Percentiles rank a stretch among this genome's conserved stretches.
Evolutionary conservation across 164 flowering plant genomes (phyloP).

Genomic region (Annona squamosa): DNA sequence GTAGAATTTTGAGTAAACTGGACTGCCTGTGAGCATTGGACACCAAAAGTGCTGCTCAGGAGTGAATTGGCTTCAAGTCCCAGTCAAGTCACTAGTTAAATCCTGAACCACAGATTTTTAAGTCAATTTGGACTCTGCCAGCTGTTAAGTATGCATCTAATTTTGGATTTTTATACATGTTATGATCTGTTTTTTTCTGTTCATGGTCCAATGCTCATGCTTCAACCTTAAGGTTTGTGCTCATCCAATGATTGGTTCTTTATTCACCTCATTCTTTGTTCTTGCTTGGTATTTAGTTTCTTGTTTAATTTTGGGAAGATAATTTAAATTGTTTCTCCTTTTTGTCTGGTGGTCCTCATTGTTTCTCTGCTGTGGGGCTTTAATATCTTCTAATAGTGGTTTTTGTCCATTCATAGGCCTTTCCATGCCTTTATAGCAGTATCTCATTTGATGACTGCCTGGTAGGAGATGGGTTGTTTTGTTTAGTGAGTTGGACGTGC

Average conservation of each 20-base stretch:
- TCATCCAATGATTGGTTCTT: neutral
- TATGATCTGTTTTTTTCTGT: neutral
- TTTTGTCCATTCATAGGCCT: constrained; percentile 30
- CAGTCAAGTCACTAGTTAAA: neutral
- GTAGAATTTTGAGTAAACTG: no score
- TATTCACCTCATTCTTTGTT: neutral
- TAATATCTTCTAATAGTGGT: constrained; percentile 2
- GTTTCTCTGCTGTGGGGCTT: neutral
- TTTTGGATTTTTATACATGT: neutral
- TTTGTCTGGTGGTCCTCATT: neutral
- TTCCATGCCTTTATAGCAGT: constrained; percentile 50
- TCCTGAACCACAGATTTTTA: neutral
- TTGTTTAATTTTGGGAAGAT: neutral
- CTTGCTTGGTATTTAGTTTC: neutral
- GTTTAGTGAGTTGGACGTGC: constrained; percentile 4
- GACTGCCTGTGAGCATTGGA: no score
- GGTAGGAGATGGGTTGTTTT: constrained; percentile 2
- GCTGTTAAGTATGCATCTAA: neutral
- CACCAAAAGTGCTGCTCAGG: neutral
- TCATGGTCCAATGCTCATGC: neutral
- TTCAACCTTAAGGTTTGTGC: neutral
- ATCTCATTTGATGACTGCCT: neutral
- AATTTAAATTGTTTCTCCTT: neutral
- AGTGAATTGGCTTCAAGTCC: neutral
- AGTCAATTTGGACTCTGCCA: neutral